phyloP scores from a whole-genome alignment of 1,284 basidiomycete species.

The Trametes sp. region DNA sequence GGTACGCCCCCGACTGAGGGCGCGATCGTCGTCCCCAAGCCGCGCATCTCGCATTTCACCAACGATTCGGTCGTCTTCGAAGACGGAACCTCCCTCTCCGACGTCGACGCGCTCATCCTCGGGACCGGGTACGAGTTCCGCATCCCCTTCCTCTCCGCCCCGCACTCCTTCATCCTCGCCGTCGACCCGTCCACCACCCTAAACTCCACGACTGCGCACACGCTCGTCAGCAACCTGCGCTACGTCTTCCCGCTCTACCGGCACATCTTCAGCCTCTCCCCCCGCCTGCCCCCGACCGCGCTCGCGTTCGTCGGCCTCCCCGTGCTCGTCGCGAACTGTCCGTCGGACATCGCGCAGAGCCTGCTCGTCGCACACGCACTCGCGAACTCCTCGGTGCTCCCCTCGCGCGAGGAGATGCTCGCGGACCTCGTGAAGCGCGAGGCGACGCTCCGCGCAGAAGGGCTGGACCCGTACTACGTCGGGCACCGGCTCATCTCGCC shows the following conservation, averaged over 20 bases:
- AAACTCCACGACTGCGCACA: constrained; percentile 38
- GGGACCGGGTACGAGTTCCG: constrained; percentile 63
- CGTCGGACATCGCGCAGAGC: constrained; percentile 59
- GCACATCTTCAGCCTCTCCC: constrained; percentile 59
- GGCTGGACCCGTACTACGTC: constrained; percentile 56
- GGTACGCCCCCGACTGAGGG: constrained; percentile 37
- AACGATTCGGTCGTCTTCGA: constrained; percentile 51
- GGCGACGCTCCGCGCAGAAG: constrained; percentile 44
- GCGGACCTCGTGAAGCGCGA: constrained; percentile 52
- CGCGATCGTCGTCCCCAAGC: constrained; percentile 45
- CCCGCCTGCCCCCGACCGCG: constrained; percentile 54
- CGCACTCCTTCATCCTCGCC: constrained; percentile 36
- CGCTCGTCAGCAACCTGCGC: constrained; percentile 55
- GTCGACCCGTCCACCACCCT: constrained; percentile 29
- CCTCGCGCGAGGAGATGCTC: constrained; percentile 49
- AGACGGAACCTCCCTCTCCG: constrained; percentile 49
- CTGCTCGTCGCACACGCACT: constrained; percentile 55
- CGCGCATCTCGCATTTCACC: constrained; percentile 58
- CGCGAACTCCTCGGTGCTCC: constrained; percentile 50
- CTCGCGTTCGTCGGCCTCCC: constrained; percentile 63
- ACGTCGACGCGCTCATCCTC: constrained; percentile 57
- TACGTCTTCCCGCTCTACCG: constrained; percentile 63
- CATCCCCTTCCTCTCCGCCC: constrained; percentile 57
- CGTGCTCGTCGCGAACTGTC: constrained; percentile 53
- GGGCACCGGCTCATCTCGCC: constrained; percentile 55